Conservation (phyloP, 2,329 filamentous ascomycete species). For the Botrytis byssoidea region DNA sequence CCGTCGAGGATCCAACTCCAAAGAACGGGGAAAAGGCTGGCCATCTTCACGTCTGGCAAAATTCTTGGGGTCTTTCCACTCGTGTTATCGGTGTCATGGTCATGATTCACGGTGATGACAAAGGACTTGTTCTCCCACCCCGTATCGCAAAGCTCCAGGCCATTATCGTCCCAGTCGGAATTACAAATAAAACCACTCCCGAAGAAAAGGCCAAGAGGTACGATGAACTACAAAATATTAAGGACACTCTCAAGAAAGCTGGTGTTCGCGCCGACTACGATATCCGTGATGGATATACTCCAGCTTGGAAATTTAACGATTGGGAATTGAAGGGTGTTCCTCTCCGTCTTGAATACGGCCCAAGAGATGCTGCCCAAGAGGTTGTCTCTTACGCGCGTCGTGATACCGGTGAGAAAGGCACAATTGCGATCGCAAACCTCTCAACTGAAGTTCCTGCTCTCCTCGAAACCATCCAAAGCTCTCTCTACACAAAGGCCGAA, state of each 20-base stretch:
- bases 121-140: slow-evolving; percentile 89
- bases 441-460: slow-evolving; percentile 72
- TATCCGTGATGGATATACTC: slow-evolving; percentile 83
- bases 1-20: slow-evolving; percentile 81
- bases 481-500: slow-evolving; percentile 74
- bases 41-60: slow-evolving; percentile 91
- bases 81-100: slow-evolving; percentile 98
- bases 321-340: slow-evolving; percentile 97
- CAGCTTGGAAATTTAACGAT: slow-evolving; percentile 98
- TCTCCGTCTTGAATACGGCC: slow-evolving; percentile 90
- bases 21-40: slow-evolving; percentile 72
- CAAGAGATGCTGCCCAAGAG: slow-evolving; percentile 84
- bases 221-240: slow-evolving; percentile 71
- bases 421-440: slow-evolving; percentile 73
- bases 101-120: slow-evolving; percentile 95
- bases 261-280: slow-evolving; percentile 80
- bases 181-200: slow-evolving; percentile 81
- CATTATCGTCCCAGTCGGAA: slow-evolving; percentile 86
- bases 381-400: slow-evolving; percentile 84
- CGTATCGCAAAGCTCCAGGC: slow-evolving; percentile 83
- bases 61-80: slow-evolving; percentile 97
- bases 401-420: slow-evolving; percentile 81
- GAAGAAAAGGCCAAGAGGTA: slow-evolving; percentile 77
- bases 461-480: slow-evolving; percentile 84
- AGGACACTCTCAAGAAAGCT: slow-evolving; percentile 64